Base-by-base conservation (phyloP, 192 early-diverging fungal species). In the Coemansia sp. region DNA sequence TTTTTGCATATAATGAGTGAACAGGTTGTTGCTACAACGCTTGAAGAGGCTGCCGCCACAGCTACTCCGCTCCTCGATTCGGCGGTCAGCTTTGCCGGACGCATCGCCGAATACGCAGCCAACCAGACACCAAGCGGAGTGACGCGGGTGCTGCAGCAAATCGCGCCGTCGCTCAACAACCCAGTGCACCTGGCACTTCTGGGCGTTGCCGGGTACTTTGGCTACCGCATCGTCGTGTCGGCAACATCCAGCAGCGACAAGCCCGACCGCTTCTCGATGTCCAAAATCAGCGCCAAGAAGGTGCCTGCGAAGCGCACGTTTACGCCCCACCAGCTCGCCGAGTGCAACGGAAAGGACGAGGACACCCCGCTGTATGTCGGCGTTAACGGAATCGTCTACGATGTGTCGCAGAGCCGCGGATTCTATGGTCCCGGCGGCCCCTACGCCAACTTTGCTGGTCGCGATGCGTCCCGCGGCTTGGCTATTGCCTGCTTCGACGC, bases 371-470 rank as follows among this genome's bases (percentile, higher is more conserved):
- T 98, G 61, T 89, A 90, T 41, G 87, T 97, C 71, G 92, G 84
- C 5, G 89, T 98, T n/a, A 87, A 88, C 37, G 91, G 94, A 13
- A 87, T 85, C 19, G 92, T 98, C 21, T 98, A 91, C 76, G 95
- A 98, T 73, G 97, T 98, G 38, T 88, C 92, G 4, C 71, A 79
- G 26, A 92, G 93, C 26, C 84, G 87, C 32, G 85, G 82, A 40
- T 97, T 98, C 77, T 98, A 98, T 73, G 96, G 96, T 0, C 96
- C 96, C 40, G 76, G 49, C 9, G 94, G 94, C 6, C 94, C 92
- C n/a, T 98, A 98, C 70, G 91, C 88, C 38, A 96, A 95, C 86
- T 98, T 97, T 89, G 90, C 95, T 7, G 97, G 97, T 2, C 88
- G 91, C n/a, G 97, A 98, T 84, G 95, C 97, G 15, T 95, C 94